These are phyloP conservation scores for Apophysomyces variabilis DNA, from an alignment of 371 early-diverging fungal genomes.

Conservation along the genomic window DNA sequence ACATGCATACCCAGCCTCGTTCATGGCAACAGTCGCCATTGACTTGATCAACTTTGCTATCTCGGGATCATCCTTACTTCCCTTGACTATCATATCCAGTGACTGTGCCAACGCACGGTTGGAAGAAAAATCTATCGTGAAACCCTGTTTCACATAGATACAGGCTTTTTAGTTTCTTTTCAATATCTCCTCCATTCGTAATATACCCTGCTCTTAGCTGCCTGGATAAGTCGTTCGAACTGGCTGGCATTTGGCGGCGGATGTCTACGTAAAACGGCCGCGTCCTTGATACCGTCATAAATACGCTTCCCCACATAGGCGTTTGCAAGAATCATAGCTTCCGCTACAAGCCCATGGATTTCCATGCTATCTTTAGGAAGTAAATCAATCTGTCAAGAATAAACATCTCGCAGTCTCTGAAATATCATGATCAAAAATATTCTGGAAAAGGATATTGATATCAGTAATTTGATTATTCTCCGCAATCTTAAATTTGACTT, in stretches of 20 bases:
- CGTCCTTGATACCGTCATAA: constrained; percentile 75
- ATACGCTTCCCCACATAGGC: constrained; percentile 90
- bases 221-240: constrained; percentile 70
- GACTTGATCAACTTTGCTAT: constrained; percentile 65
- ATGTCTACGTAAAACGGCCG: constrained; percentile 90
- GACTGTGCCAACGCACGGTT: constrained; percentile 71
- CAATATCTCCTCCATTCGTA: neutral
- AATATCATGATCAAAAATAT: constrained; percentile 29
- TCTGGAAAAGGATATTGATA: constrained; percentile 57
- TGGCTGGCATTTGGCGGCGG: constrained; percentile 70
- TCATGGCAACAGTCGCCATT: constrained; percentile 83
- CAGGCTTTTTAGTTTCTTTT: neutral
- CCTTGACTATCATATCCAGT: constrained; percentile 42
- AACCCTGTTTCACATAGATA: constrained; percentile 40
- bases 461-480: constrained; percentile 66
- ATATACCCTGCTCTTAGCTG: constrained; percentile 61
- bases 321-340: constrained; percentile 99
- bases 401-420: constrained; percentile 28
- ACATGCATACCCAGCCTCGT: constrained; percentile 65
- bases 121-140: constrained; percentile 64
- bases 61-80: constrained; percentile 54
- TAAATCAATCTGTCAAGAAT: constrained; percentile 34
- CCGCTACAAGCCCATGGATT: constrained; percentile 96
- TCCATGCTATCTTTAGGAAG: constrained; percentile 83
- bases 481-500: constrained; percentile 75